These are phyloP conservation scores for Mortierella sp. DNA, from an alignment of 371 early-diverging fungal species.

Conservation along the genomic window DNA sequence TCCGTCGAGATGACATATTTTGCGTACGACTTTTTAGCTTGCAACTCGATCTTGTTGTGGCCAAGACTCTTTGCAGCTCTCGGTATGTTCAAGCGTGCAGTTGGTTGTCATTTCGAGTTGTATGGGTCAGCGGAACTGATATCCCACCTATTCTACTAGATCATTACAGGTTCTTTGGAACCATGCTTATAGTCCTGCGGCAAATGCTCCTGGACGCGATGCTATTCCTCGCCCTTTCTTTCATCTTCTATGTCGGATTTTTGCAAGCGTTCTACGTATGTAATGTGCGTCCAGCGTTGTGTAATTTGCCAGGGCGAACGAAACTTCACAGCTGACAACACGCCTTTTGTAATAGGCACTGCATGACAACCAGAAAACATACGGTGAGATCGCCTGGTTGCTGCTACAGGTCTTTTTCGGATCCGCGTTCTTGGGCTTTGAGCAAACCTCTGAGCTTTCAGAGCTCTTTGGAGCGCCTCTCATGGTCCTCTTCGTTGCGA, in stretches of 20 bases:
- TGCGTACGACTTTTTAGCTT: constrained; percentile 56
- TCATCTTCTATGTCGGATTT: constrained; percentile 56
- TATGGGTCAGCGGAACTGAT: too few species aligned
- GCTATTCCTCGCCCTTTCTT: constrained; percentile 48
- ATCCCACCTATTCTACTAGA: too few species aligned
- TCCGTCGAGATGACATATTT: constrained; percentile 30
- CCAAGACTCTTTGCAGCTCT: constrained; percentile 55
- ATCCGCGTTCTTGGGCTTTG: constrained; percentile 55
- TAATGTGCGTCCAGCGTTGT: not conserved
- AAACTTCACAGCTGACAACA: too few species aligned
- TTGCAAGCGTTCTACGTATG: constrained; percentile 49
- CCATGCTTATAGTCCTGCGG: constrained; percentile 55
- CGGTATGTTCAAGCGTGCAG: constrained; percentile 24
- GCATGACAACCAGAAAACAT: constrained; percentile 47
- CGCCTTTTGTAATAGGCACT: constrained; percentile 33
- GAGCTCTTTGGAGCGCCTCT: constrained; percentile 50
- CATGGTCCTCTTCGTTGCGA: constrained; percentile 55
- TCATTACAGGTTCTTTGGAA: constrained; percentile 55
- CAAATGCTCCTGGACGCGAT: constrained; percentile 55
- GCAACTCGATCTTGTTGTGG: constrained; percentile 56
- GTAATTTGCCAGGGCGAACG: too few species aligned
- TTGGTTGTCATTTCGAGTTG: too few species aligned
- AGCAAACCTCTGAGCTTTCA: constrained; percentile 43
- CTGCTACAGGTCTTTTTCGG: constrained; percentile 54
- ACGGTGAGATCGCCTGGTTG: constrained; percentile 54